Base-by-base conservation (phyloP, 2,329 filamentous ascomycete genomes). In the Teratosphaeriaceae sp. region DNA sequence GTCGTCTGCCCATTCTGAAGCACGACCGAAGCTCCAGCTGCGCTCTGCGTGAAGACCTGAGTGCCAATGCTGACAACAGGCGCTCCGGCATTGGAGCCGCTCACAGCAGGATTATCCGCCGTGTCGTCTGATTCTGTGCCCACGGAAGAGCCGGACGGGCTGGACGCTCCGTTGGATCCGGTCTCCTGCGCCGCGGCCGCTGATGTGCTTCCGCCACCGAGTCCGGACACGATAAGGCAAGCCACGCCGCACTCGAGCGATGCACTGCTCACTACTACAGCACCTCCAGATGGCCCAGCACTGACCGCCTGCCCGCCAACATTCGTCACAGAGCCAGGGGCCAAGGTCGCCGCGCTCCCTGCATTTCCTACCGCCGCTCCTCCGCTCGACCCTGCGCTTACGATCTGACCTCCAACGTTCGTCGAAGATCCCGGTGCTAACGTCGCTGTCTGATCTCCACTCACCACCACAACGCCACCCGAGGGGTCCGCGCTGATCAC, bases 371-470 rank as follows among this genome's bases (percentile, higher is more conserved):
- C 34, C 8, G 21, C 34, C 8, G 21, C 8, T 8, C 34, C 34
- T 8, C 34, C 34, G 9, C 11, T 6, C 11, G 16, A 8, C 6
- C 5, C 34, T 22, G 34, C 34, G 34, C 34, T 36, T 6, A 36
- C 11, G 8, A 18, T 18, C 15, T 36, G 34, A 7, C 34, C 34
- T 6, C 34, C 34, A 7, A 36, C 18, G n/a, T 36, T 36, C 18
- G 34, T 36, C 15, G 34, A 19, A 20, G 34, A 36, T 36, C 34
- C 34, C 21, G 34, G 34, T 20, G 34, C 20, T 18, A 36, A 36
- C 5, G 34, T 36, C 5, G 34, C 34, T 36, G 34, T 23, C 11
- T 15, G 9, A 7, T 9, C 34, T 5, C 11, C 11, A 18, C 34
- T 36, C 7, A 36, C 34, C 6, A 36, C 21, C 11, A 36, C 34